phyloP scores from a whole-genome alignment of 768 basidiomycete species.

The Podaxis carcinomalis region DNA sequence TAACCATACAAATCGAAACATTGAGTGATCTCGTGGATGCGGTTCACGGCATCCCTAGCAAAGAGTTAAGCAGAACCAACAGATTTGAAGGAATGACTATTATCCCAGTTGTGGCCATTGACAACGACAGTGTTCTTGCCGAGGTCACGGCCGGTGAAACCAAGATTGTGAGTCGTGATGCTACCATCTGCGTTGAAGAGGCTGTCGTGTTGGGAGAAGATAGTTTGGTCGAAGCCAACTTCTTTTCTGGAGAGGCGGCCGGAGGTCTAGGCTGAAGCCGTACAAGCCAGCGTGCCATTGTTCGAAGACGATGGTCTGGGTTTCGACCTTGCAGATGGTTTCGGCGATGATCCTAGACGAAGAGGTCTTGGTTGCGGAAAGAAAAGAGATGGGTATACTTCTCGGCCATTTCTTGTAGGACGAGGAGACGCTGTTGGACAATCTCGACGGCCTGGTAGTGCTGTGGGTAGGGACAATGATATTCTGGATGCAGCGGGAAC shows the following conservation, averaged over 20 bases:
- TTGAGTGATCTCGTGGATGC: background rate
- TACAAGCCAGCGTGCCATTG: constrained; percentile 37
- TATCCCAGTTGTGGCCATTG: constrained; percentile 36
- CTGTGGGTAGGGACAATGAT: constrained; percentile 30
- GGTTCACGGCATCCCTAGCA: constrained; percentile 22
- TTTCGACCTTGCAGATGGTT: constrained; percentile 46
- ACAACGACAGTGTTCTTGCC: constrained; percentile 34
- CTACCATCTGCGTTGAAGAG: constrained; percentile 32
- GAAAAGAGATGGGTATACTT: constrained; percentile 22
- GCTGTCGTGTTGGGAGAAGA: constrained; percentile 29
- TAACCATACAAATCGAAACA: background rate
- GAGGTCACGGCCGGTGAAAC: constrained; percentile 35
- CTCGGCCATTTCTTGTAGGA: constrained; percentile 44
- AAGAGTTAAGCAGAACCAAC: constrained; percentile 31
- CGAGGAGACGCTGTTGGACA: constrained; percentile 41
- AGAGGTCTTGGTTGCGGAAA: background rate
- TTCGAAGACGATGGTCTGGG: constrained; percentile 40
- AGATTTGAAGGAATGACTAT: constrained; percentile 19
- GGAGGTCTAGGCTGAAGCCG: constrained; percentile 37
- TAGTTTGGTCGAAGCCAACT: constrained; percentile 35
- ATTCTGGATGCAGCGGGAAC: constrained; percentile 25
- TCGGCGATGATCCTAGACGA: constrained; percentile 37
- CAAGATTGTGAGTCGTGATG: constrained; percentile 32
- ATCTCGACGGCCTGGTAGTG: constrained; percentile 31
- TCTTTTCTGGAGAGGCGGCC: constrained; percentile 32